Base-by-base conservation (phyloP, 2,329 filamentous ascomycete species). In the Emmonsiellopsis sp. region DNA sequence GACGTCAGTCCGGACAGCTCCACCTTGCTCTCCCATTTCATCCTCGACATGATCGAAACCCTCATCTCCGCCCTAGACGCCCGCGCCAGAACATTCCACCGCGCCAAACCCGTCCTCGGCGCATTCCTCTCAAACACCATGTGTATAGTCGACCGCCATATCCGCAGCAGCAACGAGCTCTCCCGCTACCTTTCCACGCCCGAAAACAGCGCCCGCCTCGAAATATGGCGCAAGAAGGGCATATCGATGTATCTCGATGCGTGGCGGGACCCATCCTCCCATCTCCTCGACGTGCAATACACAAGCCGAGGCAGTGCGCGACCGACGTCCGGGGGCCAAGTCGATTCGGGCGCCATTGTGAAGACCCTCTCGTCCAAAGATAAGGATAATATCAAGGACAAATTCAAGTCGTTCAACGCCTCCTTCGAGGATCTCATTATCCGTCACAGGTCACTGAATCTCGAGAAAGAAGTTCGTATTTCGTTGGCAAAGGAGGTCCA, bases 341-440 rank as follows among this genome's bases (percentile, higher is more conserved):
- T 84, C 46, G 91, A 96, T 68, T 93, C 88, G 2, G 83, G 84
- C 13, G 86, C 86, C 0, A 87, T 96, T 54, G 77, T 97, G 55
- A 95, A 95, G 70, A 81, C 81, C 1, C 76, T 97, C 2, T 84
- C 81, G 45, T 89, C 85, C 63, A 96, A 95, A 68, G 93, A 98
- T 66, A 94, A 92, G 70, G 93, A 98, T 66, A 85, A 84, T 54
- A 95, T 97, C 72, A 98, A 98, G 72, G 84, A 89, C 69, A 97
- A 97, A 71, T 98, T 96, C 70, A 84, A 87, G 62, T 82, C 83
- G 42, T 98, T 98, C 76, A 98, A 98, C 68, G 76, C 80, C 7
- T 83, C 81, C 44, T 98, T 98, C 65, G 93, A 98, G 59, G 91
- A 95, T 33, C 80, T 96, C 70, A 84, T 96, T 6, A 72, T 79